These are phyloP conservation scores for Myrica gale DNA, from an alignment of 306 rosid genomes.

Conservation along the genomic window DNA sequence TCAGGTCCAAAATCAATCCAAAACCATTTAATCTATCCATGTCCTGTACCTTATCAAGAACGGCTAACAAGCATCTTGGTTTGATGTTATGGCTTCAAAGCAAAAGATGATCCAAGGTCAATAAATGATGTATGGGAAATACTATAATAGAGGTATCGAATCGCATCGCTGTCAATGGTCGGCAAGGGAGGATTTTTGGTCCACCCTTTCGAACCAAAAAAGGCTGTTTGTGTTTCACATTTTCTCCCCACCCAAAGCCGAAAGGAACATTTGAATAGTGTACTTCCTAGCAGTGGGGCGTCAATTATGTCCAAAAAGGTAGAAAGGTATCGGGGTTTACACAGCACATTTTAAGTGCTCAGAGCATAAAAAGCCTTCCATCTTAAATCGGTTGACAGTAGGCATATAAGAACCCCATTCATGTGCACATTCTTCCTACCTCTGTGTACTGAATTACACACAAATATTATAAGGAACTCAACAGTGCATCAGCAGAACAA, in stretches of 20 bases:
- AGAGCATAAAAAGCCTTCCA: too few relatives aligned
- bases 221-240: neutral
- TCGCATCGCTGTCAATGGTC: conserved; percentile 21
- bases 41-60: neutral
- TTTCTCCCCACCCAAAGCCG: conserved; percentile 35
- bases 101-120: neutral
- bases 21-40: neutral
- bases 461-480: conserved; percentile 18
- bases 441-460: neutral
- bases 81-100: neutral
- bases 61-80: neutral
- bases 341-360: neutral
- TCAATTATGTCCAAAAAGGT: conserved; percentile 2
- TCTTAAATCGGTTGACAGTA: too few relatives aligned
- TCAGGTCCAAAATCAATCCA: neutral
- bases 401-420: neutral
- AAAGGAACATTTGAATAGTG: conserved; percentile 19
- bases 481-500: conserved; percentile 31
- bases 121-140: neutral
- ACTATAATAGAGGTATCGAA: neutral
- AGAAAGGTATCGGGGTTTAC: conserved; percentile 20
- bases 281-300: neutral
- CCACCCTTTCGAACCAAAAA: conserved; percentile 16
- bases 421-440: neutral
- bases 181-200: conserved; percentile 13